Conservation (phyloP, 371 early-diverging fungal species). For the Catenaria anguillulae region DNA sequence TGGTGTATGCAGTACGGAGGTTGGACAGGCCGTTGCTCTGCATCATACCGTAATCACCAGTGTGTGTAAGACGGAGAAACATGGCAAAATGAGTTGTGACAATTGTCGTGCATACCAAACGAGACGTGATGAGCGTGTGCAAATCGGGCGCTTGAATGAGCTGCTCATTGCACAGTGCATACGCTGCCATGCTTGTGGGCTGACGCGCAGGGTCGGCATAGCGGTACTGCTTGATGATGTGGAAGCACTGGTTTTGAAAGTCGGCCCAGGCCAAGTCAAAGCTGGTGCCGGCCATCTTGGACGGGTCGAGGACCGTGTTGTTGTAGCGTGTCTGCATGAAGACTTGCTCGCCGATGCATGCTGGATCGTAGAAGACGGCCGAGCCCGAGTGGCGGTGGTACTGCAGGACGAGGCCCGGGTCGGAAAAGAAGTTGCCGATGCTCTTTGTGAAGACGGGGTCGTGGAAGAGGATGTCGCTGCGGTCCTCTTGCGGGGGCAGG, state of each 20-base stretch:
- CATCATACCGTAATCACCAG: background rate
- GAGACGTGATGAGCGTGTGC: conserved; percentile 59
- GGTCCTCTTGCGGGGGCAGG: background rate
- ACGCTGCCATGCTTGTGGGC: conserved; percentile 47
- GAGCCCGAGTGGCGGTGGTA: conserved; percentile 91
- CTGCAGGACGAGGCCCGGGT: conserved; percentile 72
- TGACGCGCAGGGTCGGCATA: background rate
- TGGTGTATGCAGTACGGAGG: conserved; percentile 53
- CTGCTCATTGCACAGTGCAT: conserved; percentile 77
- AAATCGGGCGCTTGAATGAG: conserved; percentile 86
- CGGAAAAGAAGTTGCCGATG: conserved; percentile 48
- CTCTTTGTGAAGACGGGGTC: background rate
- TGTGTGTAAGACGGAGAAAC: too few species aligned
- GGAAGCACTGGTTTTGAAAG: background rate
- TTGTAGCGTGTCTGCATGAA: conserved; percentile 96
- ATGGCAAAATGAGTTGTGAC: background rate
- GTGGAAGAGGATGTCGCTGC: background rate
- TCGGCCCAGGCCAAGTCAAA: conserved; percentile 44
- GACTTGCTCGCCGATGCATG: conserved; percentile 86
- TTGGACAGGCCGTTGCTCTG: conserved; percentile 52
- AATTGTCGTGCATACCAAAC: conserved; percentile 44
- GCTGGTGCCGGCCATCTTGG: conserved; percentile 76
- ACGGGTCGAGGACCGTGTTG: conserved; percentile 45
- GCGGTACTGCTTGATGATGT: conserved; percentile 55
- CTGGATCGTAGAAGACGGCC: conserved; percentile 85